Percentiles rank a stretch among this genome's conserved stretches.
phyloP scores from a whole-genome alignment of 352 stramenopile species.

The Globisporangium acanthophoron region DNA sequence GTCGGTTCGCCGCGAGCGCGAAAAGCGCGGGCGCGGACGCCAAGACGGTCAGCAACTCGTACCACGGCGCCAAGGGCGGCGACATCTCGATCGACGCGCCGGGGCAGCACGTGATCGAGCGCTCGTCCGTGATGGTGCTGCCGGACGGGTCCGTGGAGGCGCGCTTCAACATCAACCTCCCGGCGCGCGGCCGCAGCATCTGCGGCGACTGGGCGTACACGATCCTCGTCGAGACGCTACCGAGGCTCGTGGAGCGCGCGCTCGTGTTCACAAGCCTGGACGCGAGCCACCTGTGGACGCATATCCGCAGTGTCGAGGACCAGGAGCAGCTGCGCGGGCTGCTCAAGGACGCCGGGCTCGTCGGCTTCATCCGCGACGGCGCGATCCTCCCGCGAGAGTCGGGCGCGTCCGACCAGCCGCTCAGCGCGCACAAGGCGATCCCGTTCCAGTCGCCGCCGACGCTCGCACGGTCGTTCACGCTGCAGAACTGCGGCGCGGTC shows the following conservation, averaged over 20 bases:
- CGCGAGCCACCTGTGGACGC: slow-evolving; percentile 52
- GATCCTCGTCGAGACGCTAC: slow-evolving; percentile 89
- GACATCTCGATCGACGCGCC: slow-evolving; percentile 93
- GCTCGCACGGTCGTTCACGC: slow-evolving; percentile 75
- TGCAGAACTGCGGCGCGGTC: slow-evolving; percentile 83
- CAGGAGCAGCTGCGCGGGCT: slow-evolving; percentile 86
- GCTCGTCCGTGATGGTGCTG: slow-evolving; percentile 83
- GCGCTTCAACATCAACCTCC: slow-evolving; percentile 95
- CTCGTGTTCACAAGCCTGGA: slow-evolving; percentile 81
- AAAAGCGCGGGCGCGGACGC: slow-evolving; percentile 49
- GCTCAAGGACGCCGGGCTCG: slow-evolving; percentile 75
- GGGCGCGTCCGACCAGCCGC: slow-evolving; percentile 52
- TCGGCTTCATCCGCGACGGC: slow-evolving; percentile 92
- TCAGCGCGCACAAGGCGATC: slow-evolving; percentile 41
- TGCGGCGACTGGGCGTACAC: slow-evolving; percentile 90
- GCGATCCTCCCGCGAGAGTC: slow-evolving; percentile 87
- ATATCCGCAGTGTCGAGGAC: slow-evolving; percentile 92
- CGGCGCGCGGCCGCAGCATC: slow-evolving; percentile 91
- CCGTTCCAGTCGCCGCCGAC: slow-evolving; percentile 83
- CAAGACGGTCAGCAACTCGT: slow-evolving; percentile 66
- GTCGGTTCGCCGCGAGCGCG: slow-evolving; percentile 67
- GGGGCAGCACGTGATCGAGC: slow-evolving; percentile 92
- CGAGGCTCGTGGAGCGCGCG: slow-evolving; percentile 73
- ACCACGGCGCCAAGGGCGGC: slow-evolving; percentile 89
- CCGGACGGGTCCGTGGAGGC: slow-evolving; percentile 83